These are phyloP conservation scores for Ophiocordyceps camponoti-leonardi DNA, from an alignment of 2,329 filamentous ascomycete genomes.

Conservation along the genomic window DNA sequence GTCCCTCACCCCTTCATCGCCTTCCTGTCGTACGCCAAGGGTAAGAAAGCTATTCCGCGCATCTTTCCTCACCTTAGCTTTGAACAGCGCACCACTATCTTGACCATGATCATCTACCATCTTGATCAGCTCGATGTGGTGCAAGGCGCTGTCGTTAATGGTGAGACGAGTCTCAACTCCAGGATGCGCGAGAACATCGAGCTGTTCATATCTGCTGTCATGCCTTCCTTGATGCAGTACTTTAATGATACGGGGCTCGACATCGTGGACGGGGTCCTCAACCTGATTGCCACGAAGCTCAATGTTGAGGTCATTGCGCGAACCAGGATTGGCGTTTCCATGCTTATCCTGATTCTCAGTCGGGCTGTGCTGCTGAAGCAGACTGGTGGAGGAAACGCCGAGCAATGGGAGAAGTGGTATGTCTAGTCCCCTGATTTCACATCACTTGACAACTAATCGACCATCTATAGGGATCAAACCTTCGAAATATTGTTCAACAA, in stretches of 20 bases:
- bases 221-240: conserved; percentile 78
- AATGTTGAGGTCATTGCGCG: conserved; percentile 73
- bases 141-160: conserved; percentile 58
- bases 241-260: conserved; percentile 81
- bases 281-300: conserved; percentile 65
- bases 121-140: conserved; percentile 87
- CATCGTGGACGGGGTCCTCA: conserved; percentile 79
- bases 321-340: conserved; percentile 73
- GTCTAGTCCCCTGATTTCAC: conserved; percentile 7
- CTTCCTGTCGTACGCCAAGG: conserved; percentile 85
- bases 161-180: conserved; percentile 54
- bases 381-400: conserved; percentile 48
- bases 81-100: conserved; percentile 82
- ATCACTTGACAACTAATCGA: conserved; percentile 12
- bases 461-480: conserved; percentile 40
- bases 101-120: conserved; percentile 91
- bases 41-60: conserved; percentile 87
- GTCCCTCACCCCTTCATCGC: conserved; percentile 87
- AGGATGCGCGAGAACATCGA: conserved; percentile 83
- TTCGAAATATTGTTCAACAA: conserved; percentile 81
- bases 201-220: conserved; percentile 72
- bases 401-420: conserved; percentile 68
- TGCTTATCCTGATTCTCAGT: conserved; percentile 87
- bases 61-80: conserved; percentile 88
- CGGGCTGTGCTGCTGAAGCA: conserved; percentile 89